Evolutionary conservation across 2,329 filamentous ascomycete genomes (phyloP).

Genomic region (Paraphaeosphaeria sporulosa): DNA sequence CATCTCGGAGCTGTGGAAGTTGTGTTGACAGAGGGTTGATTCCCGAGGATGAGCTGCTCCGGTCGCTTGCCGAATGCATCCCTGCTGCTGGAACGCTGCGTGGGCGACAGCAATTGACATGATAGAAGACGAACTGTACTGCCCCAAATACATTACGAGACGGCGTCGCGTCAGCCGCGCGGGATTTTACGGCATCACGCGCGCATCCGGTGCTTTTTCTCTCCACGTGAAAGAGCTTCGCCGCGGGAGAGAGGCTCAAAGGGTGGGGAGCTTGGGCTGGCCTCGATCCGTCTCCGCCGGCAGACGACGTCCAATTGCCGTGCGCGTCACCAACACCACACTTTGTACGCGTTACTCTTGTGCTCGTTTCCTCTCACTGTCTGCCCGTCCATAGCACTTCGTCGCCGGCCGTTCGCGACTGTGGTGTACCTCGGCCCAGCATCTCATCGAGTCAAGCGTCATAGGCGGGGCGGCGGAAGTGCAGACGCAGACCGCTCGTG

Average conservation of each 20-base stretch:
- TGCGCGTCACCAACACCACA: slow-evolving; percentile 15
- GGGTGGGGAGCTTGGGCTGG: slow-evolving; percentile 32
- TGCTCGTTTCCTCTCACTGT: background rate
- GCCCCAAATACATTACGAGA: slow-evolving; percentile 18
- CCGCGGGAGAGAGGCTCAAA: slow-evolving; percentile 28
- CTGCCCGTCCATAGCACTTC: background rate
- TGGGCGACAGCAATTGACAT: background rate
- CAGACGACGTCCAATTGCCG: slow-evolving; percentile 22
- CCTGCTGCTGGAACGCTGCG: background rate
- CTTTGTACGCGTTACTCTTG: slow-evolving; percentile 13
- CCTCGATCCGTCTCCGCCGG: slow-evolving; percentile 6
- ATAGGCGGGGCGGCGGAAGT: slow-evolving; percentile 42
- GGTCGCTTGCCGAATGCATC: slow-evolving; percentile 21
- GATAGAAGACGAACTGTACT: background rate
- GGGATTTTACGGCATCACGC: slow-evolving; percentile 7
- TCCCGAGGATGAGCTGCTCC: slow-evolving; percentile 12
- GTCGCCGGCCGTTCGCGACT: slow-evolving; percentile 9
- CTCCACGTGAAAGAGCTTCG: slow-evolving; percentile 35
- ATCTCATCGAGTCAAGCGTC: slow-evolving; percentile 38
- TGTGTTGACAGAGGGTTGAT: background rate
- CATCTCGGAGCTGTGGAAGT: slow-evolving; percentile 30
- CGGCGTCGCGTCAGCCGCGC: slow-evolving; percentile 27
- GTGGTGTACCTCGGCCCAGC: slow-evolving; percentile 38
- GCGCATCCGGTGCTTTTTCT: slow-evolving; percentile 23
- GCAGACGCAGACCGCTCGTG: slow-evolving; percentile 18